Evolutionary conservation across 2,329 filamentous ascomycete genomes (phyloP).

Genomic region (Penicillium crustosum): DNA sequence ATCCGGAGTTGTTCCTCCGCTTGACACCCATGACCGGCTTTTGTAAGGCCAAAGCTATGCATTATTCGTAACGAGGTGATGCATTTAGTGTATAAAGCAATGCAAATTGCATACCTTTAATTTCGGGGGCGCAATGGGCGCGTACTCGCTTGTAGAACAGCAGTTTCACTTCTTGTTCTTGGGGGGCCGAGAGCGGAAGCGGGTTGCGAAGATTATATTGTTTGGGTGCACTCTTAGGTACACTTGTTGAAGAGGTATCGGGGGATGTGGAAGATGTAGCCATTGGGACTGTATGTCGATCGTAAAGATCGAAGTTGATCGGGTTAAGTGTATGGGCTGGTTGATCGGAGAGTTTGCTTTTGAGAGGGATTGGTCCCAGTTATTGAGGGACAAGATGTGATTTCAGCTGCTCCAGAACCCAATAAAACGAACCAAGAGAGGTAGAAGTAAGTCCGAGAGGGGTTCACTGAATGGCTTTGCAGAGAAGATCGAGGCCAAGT

Average conservation of each 20-base stretch:
- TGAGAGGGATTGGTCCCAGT: background rate
- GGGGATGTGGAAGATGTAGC: constrained; percentile 25
- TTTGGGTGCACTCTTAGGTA: constrained; percentile 16
- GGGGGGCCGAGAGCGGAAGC: constrained; percentile 75
- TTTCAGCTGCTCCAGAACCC: background rate
- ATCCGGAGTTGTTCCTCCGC: background rate
- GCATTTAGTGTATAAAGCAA: background rate
- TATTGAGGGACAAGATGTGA: background rate
- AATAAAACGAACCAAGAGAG: background rate
- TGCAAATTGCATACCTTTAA: constrained; percentile 60
- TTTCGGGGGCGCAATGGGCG: constrained; percentile 71
- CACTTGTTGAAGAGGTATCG: constrained; percentile 22
- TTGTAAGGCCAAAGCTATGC: background rate
- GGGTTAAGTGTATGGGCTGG: constrained; percentile 16
- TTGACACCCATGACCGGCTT: background rate
- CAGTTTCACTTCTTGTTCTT: constrained; percentile 79
- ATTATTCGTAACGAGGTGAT: background rate
- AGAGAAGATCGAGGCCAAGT: constrained; percentile 12
- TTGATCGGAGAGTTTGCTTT: constrained; percentile 5
- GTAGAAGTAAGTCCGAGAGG: background rate
- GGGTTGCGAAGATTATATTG: constrained; percentile 64
- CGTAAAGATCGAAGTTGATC: constrained; percentile 20
- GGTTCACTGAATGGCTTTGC: background rate
- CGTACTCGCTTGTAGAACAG: constrained; percentile 79
- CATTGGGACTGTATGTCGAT: constrained; percentile 23